A percentile compares a stretch with the other conserved stretches of the same genome.
Evolutionary conservation across 2,329 filamentous ascomycete genomes (phyloP).

Genomic region (Penicillium sp.): DNA sequence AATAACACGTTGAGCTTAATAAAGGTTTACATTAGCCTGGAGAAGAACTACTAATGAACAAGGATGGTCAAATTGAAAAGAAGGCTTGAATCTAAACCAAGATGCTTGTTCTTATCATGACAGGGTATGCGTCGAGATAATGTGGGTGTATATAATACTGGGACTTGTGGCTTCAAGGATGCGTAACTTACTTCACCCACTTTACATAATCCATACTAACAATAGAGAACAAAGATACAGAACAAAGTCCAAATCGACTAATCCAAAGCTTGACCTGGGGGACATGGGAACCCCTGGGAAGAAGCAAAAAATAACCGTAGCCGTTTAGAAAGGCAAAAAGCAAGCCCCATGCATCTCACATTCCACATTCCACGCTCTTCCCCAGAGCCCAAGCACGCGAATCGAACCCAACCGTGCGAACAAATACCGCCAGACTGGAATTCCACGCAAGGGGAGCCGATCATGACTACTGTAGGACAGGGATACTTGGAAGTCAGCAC

Average conservation of each 20-base stretch:
- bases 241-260: background rate
- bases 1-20: too few relatives aligned
- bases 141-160: background rate
- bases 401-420: constrained; percentile 1
- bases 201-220: too few relatives aligned
- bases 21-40: too few relatives aligned
- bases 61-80: too few relatives aligned
- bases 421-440: constrained; percentile 8
- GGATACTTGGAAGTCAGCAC: background rate
- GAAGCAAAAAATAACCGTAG: background rate
- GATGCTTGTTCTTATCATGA: too few relatives aligned
- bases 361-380: constrained; percentile 10
- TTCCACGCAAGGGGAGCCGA: constrained; percentile 19
- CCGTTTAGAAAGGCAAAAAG: constrained; percentile 1
- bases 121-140: too few relatives aligned
- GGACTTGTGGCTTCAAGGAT: background rate
- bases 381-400: constrained; percentile 10
- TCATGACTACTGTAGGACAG: constrained; percentile 8
- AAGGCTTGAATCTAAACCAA: too few relatives aligned
- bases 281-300: background rate
- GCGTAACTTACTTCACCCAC: background rate
- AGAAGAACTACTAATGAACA: too few relatives aligned
- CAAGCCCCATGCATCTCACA: constrained; percentile 3
- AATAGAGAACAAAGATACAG: too few relatives aligned
- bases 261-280: constrained; percentile 1